Percentiles rank a stretch among this genome's conserved stretches.
These are phyloP conservation scores for Sideroxylon spinosum DNA, from an alignment of 179 eudicot genomes.

Conservation along the genomic window DNA sequence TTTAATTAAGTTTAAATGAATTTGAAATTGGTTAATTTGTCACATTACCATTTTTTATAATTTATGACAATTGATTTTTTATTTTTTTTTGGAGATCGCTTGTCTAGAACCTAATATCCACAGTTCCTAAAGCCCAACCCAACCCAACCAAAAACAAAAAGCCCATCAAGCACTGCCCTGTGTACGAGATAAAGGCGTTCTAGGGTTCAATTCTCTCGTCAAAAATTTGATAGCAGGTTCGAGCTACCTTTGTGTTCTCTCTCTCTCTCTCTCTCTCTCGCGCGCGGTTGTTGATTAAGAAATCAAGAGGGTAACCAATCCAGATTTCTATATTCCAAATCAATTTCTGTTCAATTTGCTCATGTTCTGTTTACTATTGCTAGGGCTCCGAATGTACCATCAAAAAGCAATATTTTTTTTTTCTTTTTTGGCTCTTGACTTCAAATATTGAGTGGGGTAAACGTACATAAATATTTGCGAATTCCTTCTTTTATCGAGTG, in stretches of 20 bases:
- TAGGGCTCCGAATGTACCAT: neutral
- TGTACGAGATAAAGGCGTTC: neutral
- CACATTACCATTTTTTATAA: no score
- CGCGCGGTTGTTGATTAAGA: neutral
- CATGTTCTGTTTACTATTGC: neutral
- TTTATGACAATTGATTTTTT: no score
- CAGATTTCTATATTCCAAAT: neutral
- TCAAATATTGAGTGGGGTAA: neutral
- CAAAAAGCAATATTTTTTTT: neutral
- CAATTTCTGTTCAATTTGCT: neutral
- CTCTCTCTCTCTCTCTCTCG: neutral
- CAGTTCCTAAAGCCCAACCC: no score
- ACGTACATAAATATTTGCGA: neutral
- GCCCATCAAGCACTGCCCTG: neutral
- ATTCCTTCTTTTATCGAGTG: neutral
- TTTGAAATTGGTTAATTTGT: no score
- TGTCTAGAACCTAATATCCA: no score
- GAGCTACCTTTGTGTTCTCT: neutral
- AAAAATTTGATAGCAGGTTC: neutral
- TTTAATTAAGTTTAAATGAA: no score
- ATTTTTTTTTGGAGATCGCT: no score
- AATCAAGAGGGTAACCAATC: neutral
- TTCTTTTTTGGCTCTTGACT: neutral
- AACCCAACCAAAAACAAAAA: neutral
- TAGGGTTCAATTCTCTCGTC: constrained; percentile 3